phyloP scores from a whole-genome alignment of 495 filamentous ascomycete species.

The Corynascus novoguineensis region DNA sequence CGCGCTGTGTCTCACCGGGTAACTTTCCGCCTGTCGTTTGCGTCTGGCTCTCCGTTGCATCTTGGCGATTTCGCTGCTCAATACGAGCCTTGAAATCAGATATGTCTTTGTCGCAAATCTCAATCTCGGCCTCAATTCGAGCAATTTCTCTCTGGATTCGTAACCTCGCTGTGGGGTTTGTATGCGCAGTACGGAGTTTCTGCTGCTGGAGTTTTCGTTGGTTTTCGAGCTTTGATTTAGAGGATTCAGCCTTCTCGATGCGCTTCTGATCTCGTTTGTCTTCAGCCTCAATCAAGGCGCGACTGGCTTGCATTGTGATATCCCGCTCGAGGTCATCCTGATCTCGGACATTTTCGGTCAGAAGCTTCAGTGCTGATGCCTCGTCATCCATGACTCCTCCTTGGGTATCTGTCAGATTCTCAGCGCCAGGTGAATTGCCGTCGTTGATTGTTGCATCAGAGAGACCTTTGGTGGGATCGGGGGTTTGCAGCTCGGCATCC shows the following conservation, averaged over 20 bases:
- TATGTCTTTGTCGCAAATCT: conserved; percentile 60
- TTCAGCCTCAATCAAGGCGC: conserved; percentile 70
- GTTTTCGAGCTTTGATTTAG: conserved; percentile 49
- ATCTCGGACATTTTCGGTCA: conserved; percentile 70
- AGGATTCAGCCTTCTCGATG: conserved; percentile 65
- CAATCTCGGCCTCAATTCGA: conserved; percentile 56
- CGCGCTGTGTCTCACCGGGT: conserved; percentile 74
- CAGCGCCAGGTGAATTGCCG: background rate
- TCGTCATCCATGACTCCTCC: conserved; percentile 37
- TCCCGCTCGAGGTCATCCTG: conserved; percentile 82
- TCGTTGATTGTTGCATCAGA: background rate
- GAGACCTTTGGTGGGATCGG: too few relatives aligned
- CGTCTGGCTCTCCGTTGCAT: conserved; percentile 37
- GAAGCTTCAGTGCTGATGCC: conserved; percentile 55
- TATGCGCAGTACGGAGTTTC: conserved; percentile 35
- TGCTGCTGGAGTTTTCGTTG: conserved; percentile 41
- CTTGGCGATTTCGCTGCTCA: conserved; percentile 56
- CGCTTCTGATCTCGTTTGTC: conserved; percentile 83
- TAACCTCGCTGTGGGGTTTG: conserved; percentile 38
- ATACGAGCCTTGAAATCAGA: conserved; percentile 74
- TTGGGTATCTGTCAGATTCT: background rate
- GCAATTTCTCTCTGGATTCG: conserved; percentile 57
- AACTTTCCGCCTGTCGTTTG: conserved; percentile 44
- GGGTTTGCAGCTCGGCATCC: background rate
- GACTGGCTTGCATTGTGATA: conserved; percentile 66